Evolutionary conservation across 2,329 filamentous ascomycete genomes (phyloP).

Genomic region (Zarea fungicola): DNA sequence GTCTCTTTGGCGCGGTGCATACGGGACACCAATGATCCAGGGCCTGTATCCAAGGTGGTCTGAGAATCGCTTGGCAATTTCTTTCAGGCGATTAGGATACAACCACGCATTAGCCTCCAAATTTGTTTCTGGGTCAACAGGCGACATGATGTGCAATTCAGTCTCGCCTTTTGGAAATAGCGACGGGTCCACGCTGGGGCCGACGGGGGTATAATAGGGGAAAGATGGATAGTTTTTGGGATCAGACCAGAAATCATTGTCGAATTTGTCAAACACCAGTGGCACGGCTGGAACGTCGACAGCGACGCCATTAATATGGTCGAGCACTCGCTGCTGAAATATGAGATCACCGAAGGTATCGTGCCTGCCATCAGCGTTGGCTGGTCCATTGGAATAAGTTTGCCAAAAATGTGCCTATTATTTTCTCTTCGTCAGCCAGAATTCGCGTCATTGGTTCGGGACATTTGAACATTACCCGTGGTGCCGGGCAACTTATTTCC

Average conservation of each 20-base stretch:
- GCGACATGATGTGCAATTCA: neutral
- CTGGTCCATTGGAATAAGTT: neutral
- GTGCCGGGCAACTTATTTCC: neutral
- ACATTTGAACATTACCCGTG: too few relatives aligned
- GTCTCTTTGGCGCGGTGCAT: neutral
- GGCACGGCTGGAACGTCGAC: neutral
- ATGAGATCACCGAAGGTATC: neutral
- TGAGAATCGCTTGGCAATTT: neutral
- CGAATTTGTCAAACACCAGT: neutral
- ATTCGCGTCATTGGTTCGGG: too few relatives aligned
- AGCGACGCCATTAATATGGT: neutral
- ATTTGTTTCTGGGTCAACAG: too few relatives aligned
- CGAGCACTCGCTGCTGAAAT: neutral
- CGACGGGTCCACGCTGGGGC: neutral
- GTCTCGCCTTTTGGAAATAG: neutral
- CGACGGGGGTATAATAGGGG: neutral
- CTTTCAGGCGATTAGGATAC: neutral
- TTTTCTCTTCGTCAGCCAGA: neutral
- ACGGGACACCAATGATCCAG: neutral
- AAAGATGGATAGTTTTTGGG: neutral
- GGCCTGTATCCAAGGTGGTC: neutral
- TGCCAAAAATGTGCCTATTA: neutral
- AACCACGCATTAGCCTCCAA: neutral
- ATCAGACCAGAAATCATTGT: neutral
- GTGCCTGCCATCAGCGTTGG: neutral